Base-by-base conservation (phyloP, 305 asterid genomes). In the Fraxinus platypoda region DNA sequence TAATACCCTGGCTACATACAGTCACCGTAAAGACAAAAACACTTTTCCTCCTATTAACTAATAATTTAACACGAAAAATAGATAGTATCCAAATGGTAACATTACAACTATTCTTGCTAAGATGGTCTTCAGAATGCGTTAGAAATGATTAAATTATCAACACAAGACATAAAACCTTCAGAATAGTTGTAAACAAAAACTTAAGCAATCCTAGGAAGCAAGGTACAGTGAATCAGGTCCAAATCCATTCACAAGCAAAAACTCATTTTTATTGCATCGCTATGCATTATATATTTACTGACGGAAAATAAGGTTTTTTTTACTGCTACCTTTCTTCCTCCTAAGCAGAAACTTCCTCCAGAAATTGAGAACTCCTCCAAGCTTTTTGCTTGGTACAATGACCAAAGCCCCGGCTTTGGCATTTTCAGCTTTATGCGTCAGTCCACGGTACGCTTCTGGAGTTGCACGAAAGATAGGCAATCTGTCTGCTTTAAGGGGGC, bases 271-370 rank as follows among this genome's bases (percentile, higher is more conserved):
- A 74, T 78, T 88, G 80, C 75, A 19, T 23, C 70, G 46, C 72
- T 28, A 21, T 41, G n/a, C 12, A 11, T 62, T n/a, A 74, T 64
- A 41, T 79, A 86, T 73, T 91, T 84, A 86, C 85, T 86, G 31
- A 85, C 88, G 84, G 86, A 86, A 78, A 87, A 71, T 54, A 87
- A 84, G 38, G 86, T 71, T 59, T 70, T 64, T 92, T 86, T 84
- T 89, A 82, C 81, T 74, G 83, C 91, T 83, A 59, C 85, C 75
- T 68, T 85, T 90, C 86, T 85, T 92, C 93, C 85, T 91, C 80
- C 93, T 83, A n/a, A 95, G 84, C 72, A 94, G 88, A 2, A 95
- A 80, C 88, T 90, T 95, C 75, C 89, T 90, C 81, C 92, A 90
- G 85, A 92, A 87, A 59, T 91, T 84, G 19, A 89, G 13, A 25